Conservation (phyloP, 129 eudicot genomes). For the Flaveria sonorensis region DNA sequence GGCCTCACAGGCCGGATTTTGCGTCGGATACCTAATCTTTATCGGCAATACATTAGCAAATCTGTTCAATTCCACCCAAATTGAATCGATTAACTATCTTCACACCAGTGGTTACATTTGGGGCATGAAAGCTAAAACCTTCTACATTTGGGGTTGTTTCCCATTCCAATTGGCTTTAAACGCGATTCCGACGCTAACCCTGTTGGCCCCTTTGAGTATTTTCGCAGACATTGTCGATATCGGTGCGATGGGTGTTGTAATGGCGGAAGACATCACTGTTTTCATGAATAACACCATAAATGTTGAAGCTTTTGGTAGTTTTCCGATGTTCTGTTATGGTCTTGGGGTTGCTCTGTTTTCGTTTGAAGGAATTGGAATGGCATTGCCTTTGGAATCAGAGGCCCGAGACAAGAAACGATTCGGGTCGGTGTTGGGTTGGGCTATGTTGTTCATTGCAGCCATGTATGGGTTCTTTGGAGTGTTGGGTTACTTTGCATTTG, state of each 20-base stretch:
- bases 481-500: slow-evolving; percentile 60
- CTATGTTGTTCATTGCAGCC: slow-evolving; percentile 53
- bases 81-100: slow-evolving; percentile 1
- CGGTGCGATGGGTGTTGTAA: slow-evolving; percentile 52
- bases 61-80: slow-evolving; percentile 21
- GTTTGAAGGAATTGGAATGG: slow-evolving; percentile 70
- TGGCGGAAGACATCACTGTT: slow-evolving; percentile 40
- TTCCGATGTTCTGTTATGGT: slow-evolving; percentile 50
- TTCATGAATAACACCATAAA: slow-evolving; percentile 8
- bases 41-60: slow-evolving; percentile 54
- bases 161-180: slow-evolving; percentile 60
- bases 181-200: slow-evolving; percentile 58
- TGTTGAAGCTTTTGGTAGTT: slow-evolving; percentile 42
- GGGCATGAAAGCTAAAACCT: slow-evolving; percentile 41
- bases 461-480: slow-evolving; percentile 52
- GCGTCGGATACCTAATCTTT: slow-evolving; percentile 59
- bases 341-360: slow-evolving; percentile 60
- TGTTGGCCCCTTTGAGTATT: slow-evolving; percentile 63
- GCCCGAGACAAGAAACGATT: slow-evolving; percentile 44
- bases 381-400: slow-evolving; percentile 59
- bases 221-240: slow-evolving; percentile 62
- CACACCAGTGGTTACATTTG: slow-evolving; percentile 24
- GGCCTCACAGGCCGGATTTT: slow-evolving; percentile 63
- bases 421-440: slow-evolving; percentile 40
- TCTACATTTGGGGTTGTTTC: slow-evolving; percentile 53